A percentile compares a stretch with the other conserved stretches of the same genome.
These are phyloP conservation scores for Tylopilus rubrobrunneus DNA, from an alignment of 768 basidiomycete species.

Conservation along the genomic window DNA sequence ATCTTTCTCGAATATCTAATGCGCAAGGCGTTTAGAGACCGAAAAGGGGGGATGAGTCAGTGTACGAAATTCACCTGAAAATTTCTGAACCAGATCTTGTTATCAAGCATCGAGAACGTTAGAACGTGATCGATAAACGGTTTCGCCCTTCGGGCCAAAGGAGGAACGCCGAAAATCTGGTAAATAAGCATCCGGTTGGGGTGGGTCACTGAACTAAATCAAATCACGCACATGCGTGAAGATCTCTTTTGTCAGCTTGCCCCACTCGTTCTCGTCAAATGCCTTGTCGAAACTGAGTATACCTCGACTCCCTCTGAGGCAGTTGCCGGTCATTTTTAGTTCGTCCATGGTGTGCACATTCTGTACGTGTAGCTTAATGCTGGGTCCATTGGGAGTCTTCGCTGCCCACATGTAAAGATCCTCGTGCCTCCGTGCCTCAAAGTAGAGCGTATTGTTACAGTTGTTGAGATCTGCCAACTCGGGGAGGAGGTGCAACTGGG, in stretches of 20 bases:
- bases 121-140: constrained; percentile 98
- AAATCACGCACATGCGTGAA: constrained; percentile 75
- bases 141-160: constrained; percentile 85
- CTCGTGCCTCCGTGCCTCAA: constrained; percentile 93
- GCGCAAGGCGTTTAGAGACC: neutral
- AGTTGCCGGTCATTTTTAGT: constrained; percentile 99
- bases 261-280: constrained; percentile 89
- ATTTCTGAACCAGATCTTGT: constrained; percentile 99
- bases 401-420: constrained; percentile 96
- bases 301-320: constrained; percentile 91
- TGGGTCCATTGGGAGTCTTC: constrained; percentile 96
- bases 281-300: constrained; percentile 87
- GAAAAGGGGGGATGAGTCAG: neutral
- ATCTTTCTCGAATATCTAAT: constrained; percentile 92
- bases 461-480: constrained; percentile 96
- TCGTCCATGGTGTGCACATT: constrained; percentile 99
- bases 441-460: constrained; percentile 96
- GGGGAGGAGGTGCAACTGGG: constrained; percentile 85
- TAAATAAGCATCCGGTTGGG: neutral
- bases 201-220: neutral
- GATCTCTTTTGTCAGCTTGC: constrained; percentile 83
- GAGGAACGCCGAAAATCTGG: constrained; percentile 94
- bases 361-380: constrained; percentile 95
- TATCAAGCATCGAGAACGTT: constrained; percentile 92
- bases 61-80: constrained; percentile 67